Conservation (phyloP, 2,329 filamentous ascomycete genomes). For the Talaromyces sp. region DNA sequence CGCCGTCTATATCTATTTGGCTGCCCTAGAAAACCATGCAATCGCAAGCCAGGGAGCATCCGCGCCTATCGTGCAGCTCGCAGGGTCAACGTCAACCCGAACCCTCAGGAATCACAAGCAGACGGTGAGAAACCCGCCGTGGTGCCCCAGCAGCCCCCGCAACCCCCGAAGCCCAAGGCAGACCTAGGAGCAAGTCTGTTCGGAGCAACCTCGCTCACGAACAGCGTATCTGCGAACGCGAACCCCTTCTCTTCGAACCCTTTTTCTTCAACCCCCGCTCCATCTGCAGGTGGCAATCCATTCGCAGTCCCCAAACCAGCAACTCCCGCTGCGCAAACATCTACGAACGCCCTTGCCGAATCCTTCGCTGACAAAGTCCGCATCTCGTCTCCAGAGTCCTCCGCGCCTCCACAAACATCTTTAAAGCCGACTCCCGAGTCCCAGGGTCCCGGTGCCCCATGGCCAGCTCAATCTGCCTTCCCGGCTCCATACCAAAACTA, state of each 20-base stretch:
- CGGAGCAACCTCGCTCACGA: conserved; percentile 48
- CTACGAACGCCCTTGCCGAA: conserved; percentile 67
- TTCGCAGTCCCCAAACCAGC: conserved; percentile 58
- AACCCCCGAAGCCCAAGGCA: conserved; percentile 34
- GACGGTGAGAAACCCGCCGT: conserved; percentile 20
- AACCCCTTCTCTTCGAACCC: conserved; percentile 63
- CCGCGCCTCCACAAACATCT: conserved; percentile 30
- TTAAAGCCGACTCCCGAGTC: conserved; percentile 35
- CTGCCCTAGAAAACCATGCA: conserved; percentile 76
- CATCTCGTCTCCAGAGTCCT: conserved; percentile 46
- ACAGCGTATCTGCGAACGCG: conserved; percentile 40
- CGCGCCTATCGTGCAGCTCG: conserved; percentile 72
- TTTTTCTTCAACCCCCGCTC: conserved; percentile 50
- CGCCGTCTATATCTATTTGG: conserved; percentile 84
- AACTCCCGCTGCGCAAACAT: conserved; percentile 46
- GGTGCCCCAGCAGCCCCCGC: conserved; percentile 17
- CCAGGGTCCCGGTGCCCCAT: conserved; percentile 64
- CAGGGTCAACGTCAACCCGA: conserved; percentile 41
- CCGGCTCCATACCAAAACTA: conserved; percentile 73
- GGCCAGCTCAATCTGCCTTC: conserved; percentile 69
- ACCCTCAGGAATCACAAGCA: conserved; percentile 29
- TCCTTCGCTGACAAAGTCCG: conserved; percentile 73
- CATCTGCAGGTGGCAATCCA: conserved; percentile 55
- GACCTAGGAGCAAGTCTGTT: conserved; percentile 65
- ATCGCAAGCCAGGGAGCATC: conserved; percentile 79